Evolutionary conservation across 331 rosid genomes (phyloP).

Genomic region (Malus hybrid): DNA sequence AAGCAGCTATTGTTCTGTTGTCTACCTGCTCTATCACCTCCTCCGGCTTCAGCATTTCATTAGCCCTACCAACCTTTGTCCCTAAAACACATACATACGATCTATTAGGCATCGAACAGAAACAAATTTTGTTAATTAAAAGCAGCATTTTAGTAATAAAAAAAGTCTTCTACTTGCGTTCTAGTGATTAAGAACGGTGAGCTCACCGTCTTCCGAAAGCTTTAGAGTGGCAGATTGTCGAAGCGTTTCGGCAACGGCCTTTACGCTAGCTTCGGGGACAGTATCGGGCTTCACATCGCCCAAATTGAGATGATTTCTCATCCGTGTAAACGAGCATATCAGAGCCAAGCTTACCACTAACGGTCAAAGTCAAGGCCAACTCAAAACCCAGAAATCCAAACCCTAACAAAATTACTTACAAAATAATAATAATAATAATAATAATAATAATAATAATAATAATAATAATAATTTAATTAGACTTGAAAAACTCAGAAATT

Average conservation of each 20-base stretch:
- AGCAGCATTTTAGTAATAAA: background rate
- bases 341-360: constrained; percentile 72
- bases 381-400: background rate
- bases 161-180: background rate
- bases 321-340: constrained; percentile 73
- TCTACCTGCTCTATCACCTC: constrained; percentile 78
- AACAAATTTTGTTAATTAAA: background rate
- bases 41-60: constrained; percentile 55
- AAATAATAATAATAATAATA: background rate
- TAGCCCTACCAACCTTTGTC: constrained; percentile 51
- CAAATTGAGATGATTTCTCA: constrained; percentile 65
- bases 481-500: background rate
- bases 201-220: constrained; percentile 76
- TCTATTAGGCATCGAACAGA: background rate
- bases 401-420: background rate
- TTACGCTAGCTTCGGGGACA: constrained; percentile 40
- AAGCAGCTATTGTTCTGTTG: constrained; percentile 68
- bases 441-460: background rate
- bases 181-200: background rate
- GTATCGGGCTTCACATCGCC: constrained; percentile 48
- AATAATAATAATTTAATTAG: background rate
- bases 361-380: constrained; percentile 39
- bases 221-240: constrained; percentile 48
- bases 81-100: constrained; percentile 31
- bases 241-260: constrained; percentile 68